phyloP scores from a whole-genome alignment of 495 filamentous ascomycete genomes.

The Pseudotulostoma volvatum region DNA sequence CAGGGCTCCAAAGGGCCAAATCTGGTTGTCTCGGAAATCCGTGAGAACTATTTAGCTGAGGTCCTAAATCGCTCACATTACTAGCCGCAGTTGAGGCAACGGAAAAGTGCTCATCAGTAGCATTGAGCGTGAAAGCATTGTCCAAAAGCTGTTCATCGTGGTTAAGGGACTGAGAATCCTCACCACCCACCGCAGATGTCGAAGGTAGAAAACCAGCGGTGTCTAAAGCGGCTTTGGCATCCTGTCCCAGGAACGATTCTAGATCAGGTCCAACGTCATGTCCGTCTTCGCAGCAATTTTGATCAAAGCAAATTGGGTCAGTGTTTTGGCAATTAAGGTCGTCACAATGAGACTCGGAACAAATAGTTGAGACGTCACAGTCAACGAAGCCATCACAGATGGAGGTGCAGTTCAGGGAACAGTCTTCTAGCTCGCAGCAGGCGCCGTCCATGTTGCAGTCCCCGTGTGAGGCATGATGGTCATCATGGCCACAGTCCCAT shows the following conservation, averaged over 20 bases:
- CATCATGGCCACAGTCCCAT: slow-evolving; percentile 20
- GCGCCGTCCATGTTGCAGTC: slow-evolving; percentile 19
- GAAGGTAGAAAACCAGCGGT: slow-evolving; percentile 15
- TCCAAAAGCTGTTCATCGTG: slow-evolving; percentile 8
- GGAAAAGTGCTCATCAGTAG: slow-evolving; percentile 14
- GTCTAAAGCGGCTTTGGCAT: slow-evolving; percentile 17
- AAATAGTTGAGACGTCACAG: slow-evolving; percentile 25
- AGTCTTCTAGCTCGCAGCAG: slow-evolving; percentile 31
- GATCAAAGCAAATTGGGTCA: slow-evolving; percentile 26
- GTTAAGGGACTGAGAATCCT: slow-evolving; percentile 12
- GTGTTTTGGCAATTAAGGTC: slow-evolving; percentile 14
- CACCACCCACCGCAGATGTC: slow-evolving; percentile 7
- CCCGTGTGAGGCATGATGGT: slow-evolving; percentile 13
- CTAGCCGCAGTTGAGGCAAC: slow-evolving; percentile 15
- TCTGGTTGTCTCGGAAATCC: background rate
- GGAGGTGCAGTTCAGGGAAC: slow-evolving; percentile 25
- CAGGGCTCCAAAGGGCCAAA: background rate
- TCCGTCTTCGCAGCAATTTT: slow-evolving; percentile 22
- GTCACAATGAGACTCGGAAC: slow-evolving; percentile 25
- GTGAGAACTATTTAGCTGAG: background rate
- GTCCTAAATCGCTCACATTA: slow-evolving; percentile 13
- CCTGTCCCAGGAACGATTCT: slow-evolving; percentile 22
- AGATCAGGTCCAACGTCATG: slow-evolving; percentile 16
- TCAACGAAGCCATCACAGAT: slow-evolving; percentile 31
- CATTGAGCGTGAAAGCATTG: slow-evolving; percentile 6